Conservation (phyloP, 129 eudicot species). For the Helianthus tuberosus region DNA sequence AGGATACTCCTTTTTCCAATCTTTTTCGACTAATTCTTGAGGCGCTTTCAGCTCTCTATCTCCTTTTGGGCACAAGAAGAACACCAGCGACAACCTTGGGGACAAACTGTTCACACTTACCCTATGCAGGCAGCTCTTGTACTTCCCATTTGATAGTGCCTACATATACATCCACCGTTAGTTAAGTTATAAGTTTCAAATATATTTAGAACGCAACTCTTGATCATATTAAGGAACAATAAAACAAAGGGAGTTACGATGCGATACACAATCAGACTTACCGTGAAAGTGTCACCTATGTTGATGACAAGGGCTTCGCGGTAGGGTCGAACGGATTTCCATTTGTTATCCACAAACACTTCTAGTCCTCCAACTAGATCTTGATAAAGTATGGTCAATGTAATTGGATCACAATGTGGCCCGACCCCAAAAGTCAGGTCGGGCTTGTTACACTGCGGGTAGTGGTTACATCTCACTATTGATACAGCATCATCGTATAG, state of each 20-base stretch:
- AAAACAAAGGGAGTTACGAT: neutral
- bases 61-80: conserved; percentile 55
- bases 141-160: conserved; percentile 70
- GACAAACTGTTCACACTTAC: conserved; percentile 42
- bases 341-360: conserved; percentile 50
- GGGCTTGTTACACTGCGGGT: conserved; percentile 61
- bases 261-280: neutral
- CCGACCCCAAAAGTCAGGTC: conserved; percentile 58
- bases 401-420: conserved; percentile 69
- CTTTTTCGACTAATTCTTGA: conserved; percentile 24
- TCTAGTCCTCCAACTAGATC: conserved; percentile 76
- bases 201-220: no score
- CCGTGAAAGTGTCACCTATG: conserved; percentile 81
- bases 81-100: conserved; percentile 51
- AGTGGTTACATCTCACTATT: conserved; percentile 61
- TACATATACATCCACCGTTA: conserved; percentile 9
- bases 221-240: neutral
- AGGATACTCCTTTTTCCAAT: conserved; percentile 40
- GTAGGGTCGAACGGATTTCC: conserved; percentile 53
- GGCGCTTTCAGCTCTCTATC: conserved; percentile 53
- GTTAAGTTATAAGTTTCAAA: no score
- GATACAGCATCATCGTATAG: conserved; percentile 50
- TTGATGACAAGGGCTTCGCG: conserved; percentile 63
- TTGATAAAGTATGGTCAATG: conserved; percentile 76
- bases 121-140: conserved; percentile 66